Evolutionary conservation across 371 early-diverging fungal genomes (phyloP).

Genomic region (Mortierella sp.): DNA sequence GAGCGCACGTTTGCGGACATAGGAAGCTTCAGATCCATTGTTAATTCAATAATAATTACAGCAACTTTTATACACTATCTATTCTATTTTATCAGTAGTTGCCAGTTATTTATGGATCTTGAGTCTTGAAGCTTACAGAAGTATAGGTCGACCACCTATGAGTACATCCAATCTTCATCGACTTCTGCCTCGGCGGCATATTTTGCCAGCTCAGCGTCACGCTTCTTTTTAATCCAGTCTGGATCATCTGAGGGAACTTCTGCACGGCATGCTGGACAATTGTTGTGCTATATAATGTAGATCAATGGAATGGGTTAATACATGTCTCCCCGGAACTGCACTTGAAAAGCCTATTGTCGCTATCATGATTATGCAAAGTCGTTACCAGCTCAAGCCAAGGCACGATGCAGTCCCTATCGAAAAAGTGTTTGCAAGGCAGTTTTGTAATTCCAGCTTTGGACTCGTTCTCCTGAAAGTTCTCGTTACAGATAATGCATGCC

Average conservation of each 20-base stretch:
- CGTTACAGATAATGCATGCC: conserved; percentile 78
- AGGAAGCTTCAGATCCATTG: not conserved
- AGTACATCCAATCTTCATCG: conserved; percentile 56
- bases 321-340: no score
- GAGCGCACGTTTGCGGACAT: not conserved
- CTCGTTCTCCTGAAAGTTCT: conserved; percentile 59
- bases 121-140: no score
- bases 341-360: no score
- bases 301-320: not conserved
- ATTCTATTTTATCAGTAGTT: not conserved
- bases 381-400: conserved; percentile 74
- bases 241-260: conserved; percentile 80
- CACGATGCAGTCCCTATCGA: conserved; percentile 74
- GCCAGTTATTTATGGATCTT: no score
- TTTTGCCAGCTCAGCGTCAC: conserved; percentile 58
- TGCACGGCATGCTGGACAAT: conserved; percentile 76
- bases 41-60: not conserved
- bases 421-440: conserved; percentile 80
- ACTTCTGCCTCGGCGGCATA: conserved; percentile 55
- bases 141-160: conserved; percentile 3
- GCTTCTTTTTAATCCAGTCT: conserved; percentile 70
- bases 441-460: conserved; percentile 59
- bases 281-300: conserved; percentile 72
- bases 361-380: no score
- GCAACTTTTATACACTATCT: no score